phyloP scores from a whole-genome alignment of 352 stramenopile species.

The Thalassiosira hispida region DNA sequence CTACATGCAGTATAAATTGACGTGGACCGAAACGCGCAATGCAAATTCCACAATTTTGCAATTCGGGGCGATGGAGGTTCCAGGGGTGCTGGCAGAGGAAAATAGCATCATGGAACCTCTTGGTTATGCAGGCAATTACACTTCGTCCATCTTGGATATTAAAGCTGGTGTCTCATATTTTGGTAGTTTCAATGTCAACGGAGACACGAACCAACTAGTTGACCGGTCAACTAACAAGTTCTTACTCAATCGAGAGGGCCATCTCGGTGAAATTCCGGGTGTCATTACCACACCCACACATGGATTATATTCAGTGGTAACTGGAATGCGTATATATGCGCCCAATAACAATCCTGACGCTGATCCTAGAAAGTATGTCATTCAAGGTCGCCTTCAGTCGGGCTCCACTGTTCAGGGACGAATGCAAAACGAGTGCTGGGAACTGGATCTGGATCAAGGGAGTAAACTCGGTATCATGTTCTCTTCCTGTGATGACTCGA shows the following conservation, averaged over 20 bases:
- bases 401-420: neutral
- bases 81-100: constrained; percentile 30
- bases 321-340: constrained; percentile 42
- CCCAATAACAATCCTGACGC: constrained; percentile 29
- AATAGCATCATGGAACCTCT: constrained; percentile 12
- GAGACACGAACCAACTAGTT: no score
- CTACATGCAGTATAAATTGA: constrained; percentile 55
- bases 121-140: constrained; percentile 30
- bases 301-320: constrained; percentile 33
- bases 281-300: constrained; percentile 31
- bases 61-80: constrained; percentile 49
- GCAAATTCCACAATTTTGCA: neutral
- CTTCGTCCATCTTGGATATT: constrained; percentile 9
- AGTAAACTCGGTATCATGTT: no score
- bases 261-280: constrained; percentile 1
- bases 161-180: no score
- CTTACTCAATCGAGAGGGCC: no score
- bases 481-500: constrained; percentile 6
- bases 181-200: no score
- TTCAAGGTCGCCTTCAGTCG: constrained; percentile 22
- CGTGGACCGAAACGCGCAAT: constrained; percentile 37
- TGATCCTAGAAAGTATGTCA: constrained; percentile 38
- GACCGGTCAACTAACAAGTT: no score
- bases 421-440: neutral
- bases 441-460: neutral